Base-by-base conservation (phyloP, 345 rosid species). In the Brassica napus region DNA sequence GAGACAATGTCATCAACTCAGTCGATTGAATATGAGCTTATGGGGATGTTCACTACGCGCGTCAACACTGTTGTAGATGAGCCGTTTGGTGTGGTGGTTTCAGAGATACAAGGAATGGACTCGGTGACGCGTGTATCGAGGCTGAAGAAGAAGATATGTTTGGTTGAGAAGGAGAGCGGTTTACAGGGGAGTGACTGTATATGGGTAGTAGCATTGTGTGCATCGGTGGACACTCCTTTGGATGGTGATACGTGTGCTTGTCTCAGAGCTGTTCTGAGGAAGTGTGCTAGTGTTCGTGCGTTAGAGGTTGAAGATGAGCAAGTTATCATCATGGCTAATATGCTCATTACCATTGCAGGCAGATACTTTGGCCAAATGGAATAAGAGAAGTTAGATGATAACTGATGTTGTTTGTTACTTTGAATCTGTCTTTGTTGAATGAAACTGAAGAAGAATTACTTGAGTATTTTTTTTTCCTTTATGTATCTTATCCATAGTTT, bases 161-260 rank as follows among this genome's bases (percentile, higher is more conserved):
- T 71, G 9, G 76, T 87, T 8, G 98, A 90, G 81, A 75, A 81
- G 4, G 69, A 37, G 75, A 77, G 59, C 65, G 61, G 62, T 3
- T 79, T 90, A 18, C 70, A 88, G 11, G 86, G 83, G 76, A 81
- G 64, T 6, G 92, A 89, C 18, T 86, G 90, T 21, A 44, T 80
- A 55, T 95, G 98, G 98, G 83, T 93, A 34, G 88, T 90, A 76
- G 90, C 96, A 24, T 82, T 93, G 23, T 89, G 93, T 62, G 91
- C 94, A 55, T 87, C 92, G 10, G 86, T 93, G 32, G 97, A 95
- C 58, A 80, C 87, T 32, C 99, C 99, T 2, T 32, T 90, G 42
- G 87, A 88, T 60, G 93, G 87, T 0, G 94, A 88, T 76, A 86
- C 91, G 4, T 81, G 89, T 44, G 98, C 94, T 77, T 81, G 87